Evolutionary conservation across 805 yeast species (phyloP).

Genomic region (Lachancea mirantina): DNA sequence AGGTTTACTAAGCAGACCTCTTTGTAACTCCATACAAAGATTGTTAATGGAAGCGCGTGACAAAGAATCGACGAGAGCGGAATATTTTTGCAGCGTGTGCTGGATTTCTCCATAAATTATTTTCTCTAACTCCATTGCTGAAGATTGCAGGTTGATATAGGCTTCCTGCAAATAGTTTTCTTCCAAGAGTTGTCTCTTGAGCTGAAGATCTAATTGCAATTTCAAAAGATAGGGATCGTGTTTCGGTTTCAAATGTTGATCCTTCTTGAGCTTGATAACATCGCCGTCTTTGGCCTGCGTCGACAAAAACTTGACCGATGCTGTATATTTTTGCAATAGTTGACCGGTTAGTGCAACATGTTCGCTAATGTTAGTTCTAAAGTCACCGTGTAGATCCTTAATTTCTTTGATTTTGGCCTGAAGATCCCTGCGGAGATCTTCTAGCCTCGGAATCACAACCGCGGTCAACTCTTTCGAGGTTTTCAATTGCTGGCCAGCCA

Average conservation of each 20-base stretch:
- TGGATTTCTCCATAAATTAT: conserved; percentile 59
- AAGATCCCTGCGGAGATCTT: conserved; percentile 59
- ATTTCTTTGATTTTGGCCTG: conserved; percentile 74
- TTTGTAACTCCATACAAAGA: conserved; percentile 36
- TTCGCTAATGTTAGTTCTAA: conserved; percentile 50
- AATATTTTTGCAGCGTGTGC: conserved; percentile 45
- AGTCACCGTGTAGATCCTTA: conserved; percentile 56
- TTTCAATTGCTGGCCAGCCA: conserved; percentile 48
- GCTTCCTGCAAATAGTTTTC: conserved; percentile 64
- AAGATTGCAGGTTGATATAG: conserved; percentile 52
- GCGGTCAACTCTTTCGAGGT: conserved; percentile 49
- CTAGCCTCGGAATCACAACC: conserved; percentile 51
- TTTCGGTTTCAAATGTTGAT: conserved; percentile 29
- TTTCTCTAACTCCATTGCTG: conserved; percentile 58
- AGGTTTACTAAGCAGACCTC: conserved; percentile 47
- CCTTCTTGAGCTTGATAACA: conserved; percentile 15
- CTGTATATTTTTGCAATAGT: conserved; percentile 40
- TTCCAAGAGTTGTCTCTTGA: conserved; percentile 52
- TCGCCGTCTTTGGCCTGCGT: conserved; percentile 30
- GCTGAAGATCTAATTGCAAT: conserved; percentile 55
- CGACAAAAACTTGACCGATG: conserved; percentile 38
- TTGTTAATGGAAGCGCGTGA: conserved; percentile 48
- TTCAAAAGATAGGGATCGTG: conserved; percentile 61
- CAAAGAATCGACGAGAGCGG: conserved; percentile 46
- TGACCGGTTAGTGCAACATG: conserved; percentile 62